Base-by-base conservation (phyloP, 2,329 filamentous ascomycete species). In the Alternaria conjuncta region DNA sequence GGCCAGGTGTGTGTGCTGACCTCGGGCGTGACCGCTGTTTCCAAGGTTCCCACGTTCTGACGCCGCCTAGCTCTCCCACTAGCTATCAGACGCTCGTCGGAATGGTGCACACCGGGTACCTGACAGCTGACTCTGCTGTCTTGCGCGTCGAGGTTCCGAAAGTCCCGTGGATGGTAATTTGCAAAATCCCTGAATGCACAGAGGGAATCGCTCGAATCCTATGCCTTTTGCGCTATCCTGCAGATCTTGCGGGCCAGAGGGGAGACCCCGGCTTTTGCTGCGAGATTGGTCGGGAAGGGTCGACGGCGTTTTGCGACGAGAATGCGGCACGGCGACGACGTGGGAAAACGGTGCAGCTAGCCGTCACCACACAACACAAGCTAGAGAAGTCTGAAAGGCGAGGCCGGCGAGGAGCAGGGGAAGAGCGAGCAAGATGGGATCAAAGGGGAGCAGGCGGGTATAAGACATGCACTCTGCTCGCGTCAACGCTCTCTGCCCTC, bases 21-120 rank as follows among this genome's bases (percentile, higher is more conserved):
- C 57, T 62, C 44, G 54, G 64, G 69, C 66, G 70, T 73, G 71
- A 71, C 68, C 49, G 67, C 60, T 63, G 65, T 65, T 61, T 63
- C 62, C 65, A 62, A 59, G 50, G 41, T 56, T 56, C 46, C 53
- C 57, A 61, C 65, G 67, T 69, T 66, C 65, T 62, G 57, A 63
- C 56, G 66, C 57, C 55, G 49, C 41, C 62, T 63, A 60, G 60
- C 56, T 63, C 44, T 60, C 56, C 56, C 60, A 60, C 60, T 63
- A 63, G 60, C 28, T 63, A 57, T 72, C 68, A 66, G 63, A 67
- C 65, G 67, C 60, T 68, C 62, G 25, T 55, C 43, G 44, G 47
- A 61, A 49, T 51, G 50, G 15, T 58, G 49, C 43, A 43, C 43
- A 41, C 54, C 65, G 61, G 64, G 56, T 70, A 68, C 67, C 68